Evolutionary conservation across 2,329 filamentous ascomycete species (phyloP), one percentile per base, ranked within the genome.

Genomic region (Septoria linicola): DNA sequence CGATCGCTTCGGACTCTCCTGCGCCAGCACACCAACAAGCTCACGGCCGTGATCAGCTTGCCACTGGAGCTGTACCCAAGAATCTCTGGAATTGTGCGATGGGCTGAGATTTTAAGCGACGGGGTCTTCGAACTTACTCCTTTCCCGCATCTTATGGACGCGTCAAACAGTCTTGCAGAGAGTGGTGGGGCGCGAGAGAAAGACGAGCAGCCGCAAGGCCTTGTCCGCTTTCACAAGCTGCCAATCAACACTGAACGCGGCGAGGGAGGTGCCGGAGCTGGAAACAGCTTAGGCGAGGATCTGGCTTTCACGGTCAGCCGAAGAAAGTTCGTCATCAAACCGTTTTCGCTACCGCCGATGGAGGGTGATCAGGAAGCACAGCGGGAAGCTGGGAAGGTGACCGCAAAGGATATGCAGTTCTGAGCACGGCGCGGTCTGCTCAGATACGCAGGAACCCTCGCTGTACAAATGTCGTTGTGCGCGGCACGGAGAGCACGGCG

Each of bases 211-310:
- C 84, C 87, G 1, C 92, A 97, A 66, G 93, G 93, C 1, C 81
- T 97, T 70, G 73, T 97, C 14, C 87, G 84, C 55, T 81, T 95
- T 0, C 89, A 95, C 68, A 85, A 85, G 47, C 71, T 97, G 30
- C 92, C 93, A 0, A 77, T 96, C 0, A 85, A 89, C 59, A 88
- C 95, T 53, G 92, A 97, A 67, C 89, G 88, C 59, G 92, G 93
- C 1, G 90, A 90, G 2, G 89, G 89, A 11, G 85, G 83, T 8
- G 79, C 81, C 1, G 82, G 83, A 53, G 81, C 81, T 51, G 83
- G 69, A 1, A 73, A 73, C 21, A 72, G 83, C 56, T 79, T 85
- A 47, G 84, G 88, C 19, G 88, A 95, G 64, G 90, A 96, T 70
- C 80, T 96, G 70, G 90, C 90, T 3, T 99, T 99, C 69, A 91